Percentiles rank a stretch among this genome's conserved stretches.
Conservation (phyloP, 495 filamentous ascomycete genomes). For the Xylaria bambusicola region DNA sequence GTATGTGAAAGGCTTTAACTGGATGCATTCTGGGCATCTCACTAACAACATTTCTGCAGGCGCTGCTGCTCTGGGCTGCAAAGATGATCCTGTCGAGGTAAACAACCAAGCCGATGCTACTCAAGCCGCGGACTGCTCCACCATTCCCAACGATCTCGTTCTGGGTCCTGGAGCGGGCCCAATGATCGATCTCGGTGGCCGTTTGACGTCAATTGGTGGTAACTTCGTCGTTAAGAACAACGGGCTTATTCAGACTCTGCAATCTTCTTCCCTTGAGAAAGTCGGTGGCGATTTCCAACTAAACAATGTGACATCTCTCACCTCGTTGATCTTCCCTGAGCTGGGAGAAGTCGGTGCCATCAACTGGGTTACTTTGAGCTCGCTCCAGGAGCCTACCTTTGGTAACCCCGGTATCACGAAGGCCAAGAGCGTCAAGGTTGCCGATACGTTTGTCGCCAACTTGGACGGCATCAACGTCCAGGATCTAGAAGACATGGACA, state of each 20-base stretch:
- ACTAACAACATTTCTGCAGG: conserved; percentile 22
- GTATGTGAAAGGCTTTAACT: conserved; percentile 50
- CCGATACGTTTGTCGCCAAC: conserved; percentile 75
- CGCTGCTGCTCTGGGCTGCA: conserved; percentile 42
- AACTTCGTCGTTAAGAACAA: conserved; percentile 64
- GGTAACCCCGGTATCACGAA: conserved; percentile 58
- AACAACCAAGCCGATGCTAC: conserved; percentile 71
- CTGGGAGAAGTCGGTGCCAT: conserved; percentile 67
- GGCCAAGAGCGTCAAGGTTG: conserved; percentile 67
- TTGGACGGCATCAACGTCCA: conserved; percentile 78
- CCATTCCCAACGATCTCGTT: conserved; percentile 68
- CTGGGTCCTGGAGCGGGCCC: conserved; percentile 57
- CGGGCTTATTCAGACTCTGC: conserved; percentile 56
- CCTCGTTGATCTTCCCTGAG: conserved; percentile 59
- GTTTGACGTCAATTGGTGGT: conserved; percentile 61
- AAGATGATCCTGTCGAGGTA: conserved; percentile 58
- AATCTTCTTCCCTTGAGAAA: conserved; percentile 44
- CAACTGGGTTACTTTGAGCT: conserved; percentile 71
- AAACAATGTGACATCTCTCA: conserved; percentile 64
- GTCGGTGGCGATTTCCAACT: conserved; percentile 69
- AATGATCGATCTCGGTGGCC: conserved; percentile 54
- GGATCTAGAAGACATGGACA: conserved; percentile 61
- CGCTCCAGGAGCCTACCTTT: conserved; percentile 69
- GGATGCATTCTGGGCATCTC: neutral
- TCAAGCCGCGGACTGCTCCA: conserved; percentile 64